Evolutionary conservation across 495 filamentous ascomycete genomes (phyloP).

Genomic region (Annulohypoxylon nitens): DNA sequence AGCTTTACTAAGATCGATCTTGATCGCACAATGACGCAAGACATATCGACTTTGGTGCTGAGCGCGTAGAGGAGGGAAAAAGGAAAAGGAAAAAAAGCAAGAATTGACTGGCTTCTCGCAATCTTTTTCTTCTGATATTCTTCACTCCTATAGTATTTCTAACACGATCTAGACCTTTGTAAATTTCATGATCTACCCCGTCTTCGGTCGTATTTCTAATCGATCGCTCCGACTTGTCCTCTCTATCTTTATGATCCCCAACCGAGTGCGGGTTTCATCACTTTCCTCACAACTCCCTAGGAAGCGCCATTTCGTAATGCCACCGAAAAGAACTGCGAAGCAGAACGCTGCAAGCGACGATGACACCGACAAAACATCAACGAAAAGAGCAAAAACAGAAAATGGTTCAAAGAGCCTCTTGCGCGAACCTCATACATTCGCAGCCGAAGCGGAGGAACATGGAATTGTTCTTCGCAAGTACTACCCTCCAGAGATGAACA

Average conservation of each 20-base stretch:
- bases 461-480: slow-evolving; percentile 82
- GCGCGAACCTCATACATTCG: slow-evolving; percentile 57
- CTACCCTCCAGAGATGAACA: slow-evolving; percentile 89
- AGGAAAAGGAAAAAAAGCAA: slow-evolving; percentile 13
- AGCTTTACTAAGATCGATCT: slow-evolving; percentile 29
- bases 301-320: slow-evolving; percentile 28
- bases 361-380: slow-evolving; percentile 9
- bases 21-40: slow-evolving; percentile 34
- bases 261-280: background rate
- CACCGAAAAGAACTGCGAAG: slow-evolving; percentile 38
- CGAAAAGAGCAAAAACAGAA: slow-evolving; percentile 47
- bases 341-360: slow-evolving; percentile 39
- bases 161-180: background rate
- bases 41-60: slow-evolving; percentile 17
- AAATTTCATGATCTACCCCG: background rate
- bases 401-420: slow-evolving; percentile 48
- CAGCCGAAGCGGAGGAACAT: slow-evolving; percentile 68
- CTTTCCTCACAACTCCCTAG: background rate
- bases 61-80: background rate
- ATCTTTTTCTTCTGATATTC: background rate
- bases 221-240: background rate
- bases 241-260: background rate
- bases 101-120: background rate
- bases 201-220: background rate
- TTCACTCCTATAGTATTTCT: background rate